phyloP scores from a whole-genome alignment of 805 yeast species.

The Teunomyces panamensis region DNA sequence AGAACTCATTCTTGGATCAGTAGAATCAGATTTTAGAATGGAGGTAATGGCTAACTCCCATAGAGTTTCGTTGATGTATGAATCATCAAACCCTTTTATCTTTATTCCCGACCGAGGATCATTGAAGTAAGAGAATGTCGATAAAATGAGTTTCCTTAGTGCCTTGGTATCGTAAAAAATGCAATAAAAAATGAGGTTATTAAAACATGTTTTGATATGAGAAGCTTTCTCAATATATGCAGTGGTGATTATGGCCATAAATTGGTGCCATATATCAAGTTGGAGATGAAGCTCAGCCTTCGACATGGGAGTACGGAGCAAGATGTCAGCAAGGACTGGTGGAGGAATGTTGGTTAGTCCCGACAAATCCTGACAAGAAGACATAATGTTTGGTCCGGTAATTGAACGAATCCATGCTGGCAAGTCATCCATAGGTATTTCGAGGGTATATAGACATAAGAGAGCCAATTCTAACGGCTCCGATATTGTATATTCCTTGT shows the following conservation, averaged over 20 bases:
- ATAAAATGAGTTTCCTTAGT: slow-evolving; percentile 16
- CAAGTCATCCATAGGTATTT: slow-evolving; percentile 4
- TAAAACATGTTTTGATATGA: slow-evolving; percentile 18
- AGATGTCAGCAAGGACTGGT: slow-evolving; percentile 36
- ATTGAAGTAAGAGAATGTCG: slow-evolving; percentile 17
- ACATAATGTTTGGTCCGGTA: slow-evolving; percentile 24
- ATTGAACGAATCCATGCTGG: slow-evolving; percentile 33
- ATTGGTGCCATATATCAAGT: slow-evolving; percentile 34
- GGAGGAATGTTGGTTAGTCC: slow-evolving; percentile 33
- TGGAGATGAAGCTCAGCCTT: slow-evolving; percentile 31
- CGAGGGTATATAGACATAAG: not conserved
- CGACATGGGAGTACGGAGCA: slow-evolving; percentile 35
- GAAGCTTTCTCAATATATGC: slow-evolving; percentile 18
- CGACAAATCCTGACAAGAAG: slow-evolving; percentile 30
- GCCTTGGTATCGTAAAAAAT: slow-evolving; percentile 21
- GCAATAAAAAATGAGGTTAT: slow-evolving; percentile 27
- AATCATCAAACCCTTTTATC: slow-evolving; percentile 13
- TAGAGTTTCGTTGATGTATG: slow-evolving; percentile 19
- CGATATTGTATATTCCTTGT: not conserved
- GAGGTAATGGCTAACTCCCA: slow-evolving; percentile 26
- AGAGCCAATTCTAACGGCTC: not conserved
- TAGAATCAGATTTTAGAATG: not conserved
- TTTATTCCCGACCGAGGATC: slow-evolving; percentile 19
- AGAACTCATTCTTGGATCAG: slow-evolving; percentile 2
- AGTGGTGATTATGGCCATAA: slow-evolving; percentile 19